Percentiles rank a stretch among this genome's conserved stretches.
Evolutionary conservation across 2,329 filamentous ascomycete genomes (phyloP).

Genomic region (Phyllosticta citriasiana): DNA sequence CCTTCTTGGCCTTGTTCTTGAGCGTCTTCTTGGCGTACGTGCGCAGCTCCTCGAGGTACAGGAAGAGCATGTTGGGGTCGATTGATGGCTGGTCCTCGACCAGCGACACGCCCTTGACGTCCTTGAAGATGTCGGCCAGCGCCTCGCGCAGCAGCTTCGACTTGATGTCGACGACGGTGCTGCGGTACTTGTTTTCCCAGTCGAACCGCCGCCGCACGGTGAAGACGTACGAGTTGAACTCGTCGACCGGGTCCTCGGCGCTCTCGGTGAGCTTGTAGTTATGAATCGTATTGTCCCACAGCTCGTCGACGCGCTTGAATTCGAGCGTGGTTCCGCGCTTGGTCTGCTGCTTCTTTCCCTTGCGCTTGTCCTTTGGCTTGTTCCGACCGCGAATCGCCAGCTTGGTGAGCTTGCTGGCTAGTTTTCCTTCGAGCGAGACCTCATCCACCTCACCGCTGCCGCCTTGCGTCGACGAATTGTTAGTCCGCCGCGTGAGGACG

Average conservation of each 20-base stretch:
- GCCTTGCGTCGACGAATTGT: background rate
- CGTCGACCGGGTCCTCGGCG: conserved; percentile 51
- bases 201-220: conserved; percentile 75
- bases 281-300: conserved; percentile 48
- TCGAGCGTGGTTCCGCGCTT: conserved; percentile 44
- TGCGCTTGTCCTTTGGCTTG: conserved; percentile 11
- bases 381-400: conserved; percentile 2
- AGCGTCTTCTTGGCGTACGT: conserved; percentile 50
- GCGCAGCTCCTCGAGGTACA: conserved; percentile 71
- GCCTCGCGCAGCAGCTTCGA: conserved; percentile 67
- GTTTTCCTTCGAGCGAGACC: background rate
- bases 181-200: conserved; percentile 69
- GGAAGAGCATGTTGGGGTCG: conserved; percentile 39
- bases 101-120: conserved; percentile 66
- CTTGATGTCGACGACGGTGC: conserved; percentile 74
- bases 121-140: conserved; percentile 61
- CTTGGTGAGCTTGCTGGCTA: background rate
- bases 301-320: conserved; percentile 59
- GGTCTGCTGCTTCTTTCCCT: conserved; percentile 14
- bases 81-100: conserved; percentile 67
- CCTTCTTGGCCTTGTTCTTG: conserved; percentile 47
- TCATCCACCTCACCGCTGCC: background rate
- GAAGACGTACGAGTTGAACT: conserved; percentile 72
- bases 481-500: background rate
- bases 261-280: conserved; percentile 61